Conservation (phyloP, 2,329 filamentous ascomycete species). For the Lachnellula willkommii region DNA sequence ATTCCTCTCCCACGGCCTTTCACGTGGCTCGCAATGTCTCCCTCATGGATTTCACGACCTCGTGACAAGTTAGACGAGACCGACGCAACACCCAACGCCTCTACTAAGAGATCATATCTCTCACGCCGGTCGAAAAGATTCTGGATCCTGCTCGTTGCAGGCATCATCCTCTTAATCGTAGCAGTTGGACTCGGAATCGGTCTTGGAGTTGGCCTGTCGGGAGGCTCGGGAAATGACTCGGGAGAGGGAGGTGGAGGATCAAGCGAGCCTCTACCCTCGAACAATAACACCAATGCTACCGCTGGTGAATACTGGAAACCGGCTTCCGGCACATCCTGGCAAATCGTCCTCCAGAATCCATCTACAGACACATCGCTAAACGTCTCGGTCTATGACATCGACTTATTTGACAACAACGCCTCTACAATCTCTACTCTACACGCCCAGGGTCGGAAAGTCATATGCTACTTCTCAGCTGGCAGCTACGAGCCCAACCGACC, state of each 20-base stretch:
- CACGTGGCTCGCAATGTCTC: background rate
- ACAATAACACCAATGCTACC: slow-evolving; percentile 1
- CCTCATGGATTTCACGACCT: background rate
- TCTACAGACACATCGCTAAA: slow-evolving; percentile 18
- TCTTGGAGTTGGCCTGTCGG: slow-evolving; percentile 47
- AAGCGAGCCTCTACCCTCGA: background rate
- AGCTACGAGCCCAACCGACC: slow-evolving; percentile 58
- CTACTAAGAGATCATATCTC: background rate
- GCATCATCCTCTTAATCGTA: background rate
- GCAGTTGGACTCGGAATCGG: slow-evolving; percentile 36
- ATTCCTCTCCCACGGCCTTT: background rate
- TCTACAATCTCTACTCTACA: slow-evolving; percentile 44
- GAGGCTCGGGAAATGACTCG: slow-evolving; percentile 3
- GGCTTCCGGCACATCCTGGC: slow-evolving; percentile 1
- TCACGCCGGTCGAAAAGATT: background rate
- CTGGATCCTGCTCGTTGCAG: slow-evolving; percentile 1
- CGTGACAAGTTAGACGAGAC: background rate
- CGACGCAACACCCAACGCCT: background rate
- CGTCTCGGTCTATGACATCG: slow-evolving; percentile 34
- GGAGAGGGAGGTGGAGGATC: background rate
- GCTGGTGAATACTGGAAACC: slow-evolving; percentile 10
- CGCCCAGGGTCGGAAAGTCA: slow-evolving; percentile 49
- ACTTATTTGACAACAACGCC: slow-evolving; percentile 39
- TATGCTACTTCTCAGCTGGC: slow-evolving; percentile 71
- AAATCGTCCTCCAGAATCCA: slow-evolving; percentile 2